Conservation (phyloP, 1,284 basidiomycete genomes). For the Trichosporon sp. region DNA sequence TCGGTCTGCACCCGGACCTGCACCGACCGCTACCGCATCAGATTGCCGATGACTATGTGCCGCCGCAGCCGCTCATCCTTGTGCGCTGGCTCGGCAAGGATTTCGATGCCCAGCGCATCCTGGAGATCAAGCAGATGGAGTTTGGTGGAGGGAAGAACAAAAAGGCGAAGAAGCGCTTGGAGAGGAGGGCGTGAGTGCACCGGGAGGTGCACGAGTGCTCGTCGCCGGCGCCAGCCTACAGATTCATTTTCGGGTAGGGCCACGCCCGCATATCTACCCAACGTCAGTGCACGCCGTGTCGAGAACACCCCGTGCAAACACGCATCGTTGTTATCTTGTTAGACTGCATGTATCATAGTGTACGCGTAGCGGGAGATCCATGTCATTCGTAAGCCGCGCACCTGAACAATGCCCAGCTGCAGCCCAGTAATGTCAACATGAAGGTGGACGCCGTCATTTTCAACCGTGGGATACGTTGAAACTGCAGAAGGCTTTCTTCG, state of each 20-base stretch:
- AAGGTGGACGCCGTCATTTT: no score
- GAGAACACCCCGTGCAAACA: neutral
- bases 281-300: neutral
- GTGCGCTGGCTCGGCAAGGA: conserved; percentile 55
- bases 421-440: no score
- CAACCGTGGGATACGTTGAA: no score
- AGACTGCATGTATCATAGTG: conserved; percentile 18
- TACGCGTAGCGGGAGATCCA: neutral
- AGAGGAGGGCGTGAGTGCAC: neutral
- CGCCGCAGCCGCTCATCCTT: conserved; percentile 47
- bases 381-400: no score
- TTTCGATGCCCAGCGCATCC: conserved; percentile 49
- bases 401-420: no score
- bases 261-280: no score
- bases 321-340: neutral
- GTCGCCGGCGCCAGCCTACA: neutral
- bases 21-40: conserved; percentile 36
- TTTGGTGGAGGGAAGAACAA: conserved; percentile 53
- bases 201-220: neutral
- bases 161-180: conserved; percentile 42
- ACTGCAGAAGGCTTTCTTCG: no score
- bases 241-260: neutral
- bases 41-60: conserved; percentile 27
- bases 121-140: conserved; percentile 56
- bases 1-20: conserved; percentile 52